A percentile compares a stretch with the other conserved stretches of the same genome.
These are phyloP conservation scores for Aspergillus wentii DNA, from an alignment of 495 filamentous ascomycete genomes.

Conservation along the genomic window DNA sequence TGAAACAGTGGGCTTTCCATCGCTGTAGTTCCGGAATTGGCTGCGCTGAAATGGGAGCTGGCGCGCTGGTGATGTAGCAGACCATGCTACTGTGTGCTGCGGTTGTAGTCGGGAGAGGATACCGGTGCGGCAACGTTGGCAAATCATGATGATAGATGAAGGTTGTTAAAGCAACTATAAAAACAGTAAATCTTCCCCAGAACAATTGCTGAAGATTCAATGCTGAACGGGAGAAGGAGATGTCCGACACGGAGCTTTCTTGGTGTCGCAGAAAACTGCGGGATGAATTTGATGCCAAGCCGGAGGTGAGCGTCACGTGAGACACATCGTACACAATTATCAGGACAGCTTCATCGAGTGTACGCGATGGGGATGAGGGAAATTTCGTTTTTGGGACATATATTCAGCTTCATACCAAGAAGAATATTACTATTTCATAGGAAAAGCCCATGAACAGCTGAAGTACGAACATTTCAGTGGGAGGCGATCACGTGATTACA, in stretches of 20 bases:
- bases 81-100: constrained; percentile 23
- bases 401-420: too few relatives aligned
- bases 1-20: constrained; percentile 39
- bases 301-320: constrained; percentile 32
- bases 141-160: constrained; percentile 35
- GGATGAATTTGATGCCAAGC: constrained; percentile 41
- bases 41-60: constrained; percentile 23
- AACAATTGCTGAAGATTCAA: not conserved
- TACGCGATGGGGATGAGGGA: too few relatives aligned
- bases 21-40: constrained; percentile 37
- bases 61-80: constrained; percentile 24
- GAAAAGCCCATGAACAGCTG: too few relatives aligned
- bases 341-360: too few relatives aligned
- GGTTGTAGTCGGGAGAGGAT: constrained; percentile 36
- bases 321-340: too few relatives aligned
- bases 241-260: constrained; percentile 10
- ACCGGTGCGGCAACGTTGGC: constrained; percentile 41
- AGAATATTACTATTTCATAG: too few relatives aligned
- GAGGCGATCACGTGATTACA: too few relatives aligned
- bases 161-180: too few relatives aligned
- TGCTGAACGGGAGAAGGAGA: constrained; percentile 6
- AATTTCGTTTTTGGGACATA: too few relatives aligned
- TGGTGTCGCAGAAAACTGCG: constrained; percentile 34
- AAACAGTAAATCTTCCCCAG: too few relatives aligned
- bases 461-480: too few relatives aligned